Base-by-base conservation (phyloP, 2,329 filamentous ascomycete genomes). In the Claviceps monticola region DNA sequence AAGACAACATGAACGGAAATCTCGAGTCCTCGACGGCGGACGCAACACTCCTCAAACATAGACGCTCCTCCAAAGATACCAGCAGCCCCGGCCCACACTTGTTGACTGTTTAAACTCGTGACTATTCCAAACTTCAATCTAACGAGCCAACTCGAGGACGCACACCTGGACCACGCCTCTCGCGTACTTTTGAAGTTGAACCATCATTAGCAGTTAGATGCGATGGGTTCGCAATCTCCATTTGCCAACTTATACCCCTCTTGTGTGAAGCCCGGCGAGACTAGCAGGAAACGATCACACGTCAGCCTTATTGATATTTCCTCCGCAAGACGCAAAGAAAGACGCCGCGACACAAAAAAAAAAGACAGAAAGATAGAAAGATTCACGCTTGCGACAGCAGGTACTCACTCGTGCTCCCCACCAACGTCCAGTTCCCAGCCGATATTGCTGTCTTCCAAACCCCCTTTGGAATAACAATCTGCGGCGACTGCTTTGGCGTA, bases 391-490 rank as follows among this genome's bases (percentile, higher is more conserved):
- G 16, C 21, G 37, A 38, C 13, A 34, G 36, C 2, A 2, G 23
- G 16, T 47, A 52, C 55, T 43, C 51, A 58, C 56, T 55, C 8
- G 55, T 58, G 8, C 46, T 56, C 16, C 68, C 73, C 1, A 75
- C 72, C 19, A 76, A 61, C 4, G 73, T 75, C 73, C 73, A 76
- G 1, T 63, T 55, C 1, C 73, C 46, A 3, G 0, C 7, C 43
- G 51, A 52, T 21, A 59, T 60, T 1, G 71, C 73, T 29, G 66
- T 62, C 62, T 75, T 73, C 73, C 73, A 76, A 51, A 66, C 64
- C 8, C 60, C 51, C 51, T 61, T 64, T 1, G 62, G 57, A 16
- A 76, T 64, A 1, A 66, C 64, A 1, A 71, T 62, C 60, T 75
- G 73, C 19, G 73, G 73, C 36, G 55, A 54, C 59, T 75, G 64